Conservation (phyloP, 371 early-diverging fungal species). For the Caulochytrium protostelioides region DNA sequence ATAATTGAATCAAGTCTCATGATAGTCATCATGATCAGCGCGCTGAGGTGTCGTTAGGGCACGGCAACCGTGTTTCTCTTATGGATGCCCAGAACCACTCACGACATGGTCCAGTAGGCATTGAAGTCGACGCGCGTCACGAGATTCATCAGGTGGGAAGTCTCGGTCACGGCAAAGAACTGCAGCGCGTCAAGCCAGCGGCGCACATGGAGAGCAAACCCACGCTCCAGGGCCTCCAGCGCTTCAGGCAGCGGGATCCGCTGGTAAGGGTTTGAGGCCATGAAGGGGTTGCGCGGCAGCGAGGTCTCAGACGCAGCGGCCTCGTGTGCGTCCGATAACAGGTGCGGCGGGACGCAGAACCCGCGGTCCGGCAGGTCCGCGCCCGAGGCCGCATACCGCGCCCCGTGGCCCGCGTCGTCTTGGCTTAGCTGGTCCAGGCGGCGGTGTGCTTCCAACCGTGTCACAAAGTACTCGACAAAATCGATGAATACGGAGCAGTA, state of each 20-base stretch:
- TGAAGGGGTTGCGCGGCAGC: neutral
- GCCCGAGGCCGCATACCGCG: conserved; percentile 4
- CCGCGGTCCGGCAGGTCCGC: neutral
- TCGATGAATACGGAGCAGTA: conserved; percentile 28
- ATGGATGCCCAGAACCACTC: too few species aligned
- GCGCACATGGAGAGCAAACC: conserved; percentile 41
- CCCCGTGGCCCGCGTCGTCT: conserved; percentile 16
- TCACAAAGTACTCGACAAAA: neutral
- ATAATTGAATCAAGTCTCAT: too few species aligned
- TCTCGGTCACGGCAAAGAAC: conserved; percentile 48
- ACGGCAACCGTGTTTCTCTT: too few species aligned
- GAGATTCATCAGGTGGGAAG: conserved; percentile 45
- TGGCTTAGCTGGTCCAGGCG: conserved; percentile 25
- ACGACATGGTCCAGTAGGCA: too few species aligned
- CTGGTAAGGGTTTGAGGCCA: conserved; percentile 4
- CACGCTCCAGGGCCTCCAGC: conserved; percentile 33
- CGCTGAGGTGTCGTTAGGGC: too few species aligned
- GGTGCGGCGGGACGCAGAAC: neutral
- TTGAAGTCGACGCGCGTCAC: conserved; percentile 59
- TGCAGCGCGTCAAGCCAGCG: conserved; percentile 49
- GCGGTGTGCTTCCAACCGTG: neutral
- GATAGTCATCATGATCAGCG: too few species aligned
- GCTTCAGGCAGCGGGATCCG: conserved; percentile 15
- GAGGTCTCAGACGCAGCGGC: neutral
- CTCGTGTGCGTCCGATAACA: neutral